Percentiles rank a stretch among this genome's conserved stretches.
phyloP scores from a whole-genome alignment of 768 basidiomycete genomes.

The Phanerochaete carnosa region DNA sequence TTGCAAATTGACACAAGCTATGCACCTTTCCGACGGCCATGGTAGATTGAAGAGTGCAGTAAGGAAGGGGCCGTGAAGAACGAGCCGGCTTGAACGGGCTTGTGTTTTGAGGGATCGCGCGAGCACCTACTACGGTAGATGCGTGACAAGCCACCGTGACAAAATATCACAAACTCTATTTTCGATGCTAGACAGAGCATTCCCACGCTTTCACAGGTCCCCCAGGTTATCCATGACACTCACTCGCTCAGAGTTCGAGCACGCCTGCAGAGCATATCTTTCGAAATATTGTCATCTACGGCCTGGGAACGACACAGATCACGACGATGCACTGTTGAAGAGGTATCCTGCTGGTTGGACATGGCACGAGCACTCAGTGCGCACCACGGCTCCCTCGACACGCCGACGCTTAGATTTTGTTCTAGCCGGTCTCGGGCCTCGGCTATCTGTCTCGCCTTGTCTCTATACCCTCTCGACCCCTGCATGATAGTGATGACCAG shows the following conservation, averaged over 20 bases:
- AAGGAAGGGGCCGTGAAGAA: slow-evolving; percentile 35
- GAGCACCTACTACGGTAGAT: not conserved
- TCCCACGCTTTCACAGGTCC: slow-evolving; percentile 36
- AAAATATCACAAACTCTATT: slow-evolving; percentile 45
- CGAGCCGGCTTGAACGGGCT: slow-evolving; percentile 49
- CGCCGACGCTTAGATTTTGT: slow-evolving; percentile 6
- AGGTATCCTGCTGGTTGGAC: slow-evolving; percentile 42
- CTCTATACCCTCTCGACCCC: not conserved
- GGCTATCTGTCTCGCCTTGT: slow-evolving; percentile 29
- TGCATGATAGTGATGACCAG: slow-evolving; percentile 2
- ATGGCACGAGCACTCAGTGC: slow-evolving; percentile 60
- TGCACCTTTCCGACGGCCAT: slow-evolving; percentile 92
- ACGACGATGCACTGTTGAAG: slow-evolving; percentile 3
- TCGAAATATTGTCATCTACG: slow-evolving; percentile 20
- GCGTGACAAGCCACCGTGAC: slow-evolving; percentile 13
- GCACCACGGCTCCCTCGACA: slow-evolving; percentile 21
- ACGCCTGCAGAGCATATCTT: slow-evolving; percentile 52
- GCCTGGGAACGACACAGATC: not conserved
- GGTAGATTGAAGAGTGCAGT: slow-evolving; percentile 37
- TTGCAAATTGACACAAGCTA: not conserved
- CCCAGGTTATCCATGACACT: slow-evolving; percentile 33
- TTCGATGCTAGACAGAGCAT: slow-evolving; percentile 42
- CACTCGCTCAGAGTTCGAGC: slow-evolving; percentile 58
- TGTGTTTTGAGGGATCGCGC: slow-evolving; percentile 33
- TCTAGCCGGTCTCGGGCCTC: slow-evolving; percentile 24